Evolutionary conservation across 805 yeast genomes (phyloP), one percentile per base, ranked within the genome.

Genomic region (Dipodascus albidus): DNA sequence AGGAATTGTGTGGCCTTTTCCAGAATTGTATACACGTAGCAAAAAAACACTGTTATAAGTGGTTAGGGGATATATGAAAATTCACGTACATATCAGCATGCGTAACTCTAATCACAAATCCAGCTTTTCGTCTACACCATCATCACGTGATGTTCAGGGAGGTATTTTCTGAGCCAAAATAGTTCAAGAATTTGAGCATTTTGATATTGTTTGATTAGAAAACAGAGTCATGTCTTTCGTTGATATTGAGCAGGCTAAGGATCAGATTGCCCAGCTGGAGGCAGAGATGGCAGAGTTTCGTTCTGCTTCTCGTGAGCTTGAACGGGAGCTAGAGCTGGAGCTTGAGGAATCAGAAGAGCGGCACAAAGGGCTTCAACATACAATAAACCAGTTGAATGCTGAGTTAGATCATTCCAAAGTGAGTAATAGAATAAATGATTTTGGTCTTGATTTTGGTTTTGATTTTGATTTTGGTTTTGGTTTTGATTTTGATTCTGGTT

Each of bases 271-370:
- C 24, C 71, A 70, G 58, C 64, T 74, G 14, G 76, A 72, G 58
- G 57, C 57, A 3, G 77, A 74, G 57, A 60, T 75, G 19, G 64
- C 61, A 20, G 79, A 75, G 57, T 73, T 75, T 54, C 73, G 72
- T 54, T 64, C 60, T 21, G 70, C 76, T 3, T 71, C 76, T 48
- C 63, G 67, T 50, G 79, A 74, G 56, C 62, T 75, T 41, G 79
- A 75, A 58, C 64, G 62, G 42, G 79, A 74, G 52, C 62, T 75
- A 33, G 79, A 75, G 60, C 64, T 66, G 53, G 78, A 75, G 55
- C 60, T 72, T 35, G 68, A 59, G n/a, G 69, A 63, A 22, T 54
- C 69, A 21, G 72, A 71, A 21, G 57, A 55, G 44, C 54, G 57
- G 48, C 62, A 62, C 27, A 54, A 53, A n/a, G 58, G 54, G 22